Evolutionary conservation across 2,329 filamentous ascomycete species (phyloP).

Genomic region (Pestalotiopsis sp.): DNA sequence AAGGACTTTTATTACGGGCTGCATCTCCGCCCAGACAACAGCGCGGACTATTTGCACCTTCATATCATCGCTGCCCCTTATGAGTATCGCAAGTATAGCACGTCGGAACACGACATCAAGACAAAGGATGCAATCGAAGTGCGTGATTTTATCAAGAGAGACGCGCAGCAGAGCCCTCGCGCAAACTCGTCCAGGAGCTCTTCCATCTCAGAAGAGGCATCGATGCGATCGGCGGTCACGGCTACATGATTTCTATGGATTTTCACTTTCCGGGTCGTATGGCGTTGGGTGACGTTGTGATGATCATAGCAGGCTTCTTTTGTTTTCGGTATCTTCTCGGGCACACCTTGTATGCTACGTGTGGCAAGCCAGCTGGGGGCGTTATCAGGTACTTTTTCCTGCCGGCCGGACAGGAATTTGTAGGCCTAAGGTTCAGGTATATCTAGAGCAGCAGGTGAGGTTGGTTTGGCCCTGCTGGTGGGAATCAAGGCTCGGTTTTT

Average conservation of each 20-base stretch:
- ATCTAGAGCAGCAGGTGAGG: background rate
- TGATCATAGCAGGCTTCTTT: background rate
- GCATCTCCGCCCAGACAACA: conserved; percentile 10
- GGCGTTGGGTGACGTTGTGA: background rate
- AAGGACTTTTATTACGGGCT: conserved; percentile 8
- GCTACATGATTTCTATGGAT: background rate
- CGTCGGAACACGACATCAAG: conserved; percentile 11
- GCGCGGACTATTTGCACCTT: conserved; percentile 11
- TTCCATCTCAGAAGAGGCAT: background rate
- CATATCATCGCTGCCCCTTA: conserved; percentile 11
- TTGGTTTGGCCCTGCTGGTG: background rate
- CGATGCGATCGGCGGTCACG: background rate
- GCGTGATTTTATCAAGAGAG: conserved; percentile 6
- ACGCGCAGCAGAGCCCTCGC: background rate
- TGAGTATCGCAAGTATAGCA: conserved; percentile 12
- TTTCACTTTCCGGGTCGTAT: background rate
- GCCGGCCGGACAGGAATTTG: background rate
- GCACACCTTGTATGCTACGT: background rate
- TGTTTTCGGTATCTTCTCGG: background rate
- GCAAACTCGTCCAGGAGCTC: background rate
- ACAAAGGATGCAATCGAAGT: conserved; percentile 12
- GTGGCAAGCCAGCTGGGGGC: background rate
- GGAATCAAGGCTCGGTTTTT: background rate
- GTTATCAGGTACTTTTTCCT: background rate
- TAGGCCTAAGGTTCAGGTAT: background rate